Evolutionary conservation across 306 rosid genomes (phyloP).

Genomic region (Prunus dulcis): DNA sequence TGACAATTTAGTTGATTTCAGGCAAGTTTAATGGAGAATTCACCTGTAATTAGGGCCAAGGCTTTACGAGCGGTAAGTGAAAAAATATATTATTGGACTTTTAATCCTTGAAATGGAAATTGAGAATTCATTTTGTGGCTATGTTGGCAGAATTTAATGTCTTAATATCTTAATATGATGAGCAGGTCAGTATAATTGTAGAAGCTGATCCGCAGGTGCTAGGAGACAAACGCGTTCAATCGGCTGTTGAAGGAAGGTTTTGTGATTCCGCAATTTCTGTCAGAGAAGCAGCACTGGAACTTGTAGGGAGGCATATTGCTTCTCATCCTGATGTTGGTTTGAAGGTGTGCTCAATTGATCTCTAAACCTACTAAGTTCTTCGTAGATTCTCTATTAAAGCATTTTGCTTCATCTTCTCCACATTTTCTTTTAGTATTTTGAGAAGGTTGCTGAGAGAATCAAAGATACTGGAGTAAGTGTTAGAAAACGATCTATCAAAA

Average conservation of each 20-base stretch:
- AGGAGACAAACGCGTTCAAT: constrained; percentile 79
- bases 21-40: constrained; percentile 87
- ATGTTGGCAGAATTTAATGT: constrained; percentile 4
- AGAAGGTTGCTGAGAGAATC: constrained; percentile 91
- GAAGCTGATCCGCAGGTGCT: constrained; percentile 99
- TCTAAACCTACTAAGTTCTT: constrained; percentile 18
- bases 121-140: constrained; percentile 12
- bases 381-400: not conserved
- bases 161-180: constrained; percentile 23
- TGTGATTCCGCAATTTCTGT: constrained; percentile 95
- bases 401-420: not conserved
- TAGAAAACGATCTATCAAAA: constrained; percentile 93
- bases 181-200: constrained; percentile 95
- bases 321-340: constrained; percentile 99
- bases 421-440: constrained; percentile 69
- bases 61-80: constrained; percentile 87
- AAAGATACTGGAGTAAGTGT: constrained; percentile 97
- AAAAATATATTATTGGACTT: constrained; percentile 3
- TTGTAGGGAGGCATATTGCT: constrained; percentile 98
- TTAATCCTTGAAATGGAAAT: constrained; percentile 20
- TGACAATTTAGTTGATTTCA: constrained; percentile 29
- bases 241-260: constrained; percentile 93
- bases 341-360: constrained; percentile 53
- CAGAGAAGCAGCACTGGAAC: constrained; percentile 98
- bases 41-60: constrained; percentile 90